Percentiles rank a stretch among this genome's conserved stretches.
These are phyloP conservation scores for Powellomyces hirtus DNA, from an alignment of 192 early-diverging fungal species.

Conservation along the genomic window DNA sequence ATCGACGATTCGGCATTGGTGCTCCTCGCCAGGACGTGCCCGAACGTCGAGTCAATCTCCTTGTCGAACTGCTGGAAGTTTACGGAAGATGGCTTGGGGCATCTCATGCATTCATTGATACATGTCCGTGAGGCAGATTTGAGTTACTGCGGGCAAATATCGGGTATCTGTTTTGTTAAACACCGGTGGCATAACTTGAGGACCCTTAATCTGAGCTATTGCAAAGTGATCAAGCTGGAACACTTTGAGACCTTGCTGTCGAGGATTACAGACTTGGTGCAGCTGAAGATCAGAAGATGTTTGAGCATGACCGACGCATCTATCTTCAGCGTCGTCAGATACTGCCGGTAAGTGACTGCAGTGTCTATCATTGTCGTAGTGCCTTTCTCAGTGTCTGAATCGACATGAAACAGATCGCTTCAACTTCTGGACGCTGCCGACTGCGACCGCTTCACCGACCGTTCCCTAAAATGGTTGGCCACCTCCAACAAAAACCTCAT, in stretches of 20 bases:
- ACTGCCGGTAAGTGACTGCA: conserved; percentile 41
- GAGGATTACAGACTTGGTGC: conserved; percentile 36
- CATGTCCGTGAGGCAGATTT: conserved; percentile 37
- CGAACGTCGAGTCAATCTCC: conserved; percentile 36
- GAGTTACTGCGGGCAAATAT: conserved; percentile 53
- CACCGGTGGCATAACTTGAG: conserved; percentile 39
- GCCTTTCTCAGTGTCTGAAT: too few species aligned
- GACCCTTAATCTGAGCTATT: conserved; percentile 46
- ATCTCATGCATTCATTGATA: conserved; percentile 25
- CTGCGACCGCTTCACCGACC: conserved; percentile 52
- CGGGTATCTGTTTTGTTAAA: conserved; percentile 39
- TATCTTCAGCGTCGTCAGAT: conserved; percentile 48
- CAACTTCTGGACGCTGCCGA: conserved; percentile 38
- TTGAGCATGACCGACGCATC: conserved; percentile 47
- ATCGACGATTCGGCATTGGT: conserved; percentile 39
- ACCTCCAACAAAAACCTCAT: conserved; percentile 35
- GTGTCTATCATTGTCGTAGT: too few species aligned
- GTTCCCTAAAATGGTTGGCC: conserved; percentile 53
- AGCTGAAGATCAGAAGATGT: conserved; percentile 43
- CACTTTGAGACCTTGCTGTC: conserved; percentile 45
- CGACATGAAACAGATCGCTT: conserved; percentile 24
- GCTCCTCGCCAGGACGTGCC: conserved; percentile 34
- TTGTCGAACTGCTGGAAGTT: conserved; percentile 57
- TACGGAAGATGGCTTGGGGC: conserved; percentile 44
- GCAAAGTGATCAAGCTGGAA: conserved; percentile 51